Base-by-base conservation (phyloP, 106 monocot genomes). In the Apostasia ramifera region DNA sequence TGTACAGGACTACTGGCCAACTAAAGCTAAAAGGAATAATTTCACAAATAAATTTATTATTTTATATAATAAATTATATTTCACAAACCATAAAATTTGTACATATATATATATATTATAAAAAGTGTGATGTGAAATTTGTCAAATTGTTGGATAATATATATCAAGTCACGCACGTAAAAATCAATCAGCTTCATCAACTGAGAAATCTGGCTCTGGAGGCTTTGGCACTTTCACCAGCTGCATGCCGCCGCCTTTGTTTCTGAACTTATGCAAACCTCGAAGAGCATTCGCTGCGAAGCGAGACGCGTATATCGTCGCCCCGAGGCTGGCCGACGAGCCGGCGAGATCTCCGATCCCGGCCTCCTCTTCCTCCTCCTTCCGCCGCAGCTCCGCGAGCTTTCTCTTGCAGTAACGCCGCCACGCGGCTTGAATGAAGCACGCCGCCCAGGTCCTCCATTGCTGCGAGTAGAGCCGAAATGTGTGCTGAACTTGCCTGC, bases 401-500 rank as follows among this genome's bases (percentile, higher is more conserved):
- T 82, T 91, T 68, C 91, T 82, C 80, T 84, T 91, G 6, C 66
- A 48, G 57, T 81, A 76, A 3, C 91, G 63, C 61, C 87, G 52
- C 91, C 87, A 91, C 40, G 91, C 87, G 5, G 91, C 87, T 59
- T 91, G 91, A 37, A 91, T 84, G 46, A 84, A 91, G 77, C 70
- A 75, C 5, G 91, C 84, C 1, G 91, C 91, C 91, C 91, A 91
- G 1, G 91, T 91, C 67, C 87, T 73, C 87, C 91, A 91, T 69
- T 91, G 84, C 77, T 91, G 84, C 1, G 91, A 91, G 60, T 91
- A 87, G 68, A 91, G 87, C 12, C 84, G 64, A 54, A 91, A 91
- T 8, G 86, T 87, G 56, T 87, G 87, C 66, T 91, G 87, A 44
- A 91, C 84, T 69, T 87, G 87, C 43, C 76, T 77, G 67, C 91